Evolutionary conservation across 2,329 filamentous ascomycete genomes (phyloP), one percentile per base, ranked within the genome.

Genomic region (Aspergillus vadensis): DNA sequence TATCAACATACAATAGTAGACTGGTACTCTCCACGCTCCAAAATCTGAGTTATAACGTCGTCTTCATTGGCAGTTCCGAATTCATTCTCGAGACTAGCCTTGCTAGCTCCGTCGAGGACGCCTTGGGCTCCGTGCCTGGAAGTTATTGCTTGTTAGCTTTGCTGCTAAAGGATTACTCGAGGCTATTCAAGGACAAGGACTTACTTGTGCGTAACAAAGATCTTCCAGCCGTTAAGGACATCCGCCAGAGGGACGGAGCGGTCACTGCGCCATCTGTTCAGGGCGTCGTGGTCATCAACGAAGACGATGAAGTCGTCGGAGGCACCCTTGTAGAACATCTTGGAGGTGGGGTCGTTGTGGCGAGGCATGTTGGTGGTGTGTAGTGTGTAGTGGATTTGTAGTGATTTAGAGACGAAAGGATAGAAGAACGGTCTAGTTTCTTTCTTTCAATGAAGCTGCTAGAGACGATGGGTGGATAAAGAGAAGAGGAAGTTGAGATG

Each of bases 171-270:
- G n/a, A n/a, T n/a, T n/a, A n/a, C n/a, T n/a, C n/a, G n/a, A n/a
- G n/a, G n/a, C n/a, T n/a, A n/a, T n/a, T n/a, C n/a, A n/a, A n/a
- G n/a, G n/a, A n/a, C n/a, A n/a, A n/a, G n/a, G n/a, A n/a, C 90
- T 81, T 84, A 97, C 93, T 89, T 90, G 82, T 96, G 91, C 38
- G 92, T 96, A 47, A 90, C 82, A 72, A 97, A 96, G 72, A 99
- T 83, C 84, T 96, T 91, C 84, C 91, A 98, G 7, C 90, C 85
- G 60, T 88, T 91, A 58, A 98, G 85, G 59, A 99, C 93, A 71
- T 97, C 88, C 1, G 91, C 85, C 51, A 98, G 81, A 39, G 95
- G 90, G 30, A 95, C 81, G 30, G 85, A 88, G 74, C 86, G 88
- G 82, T 98, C 94, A 4, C 75, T 81, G 82, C 88, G 87, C 94